These are phyloP conservation scores for Ceratobasidium sp. DNA, from an alignment of 1,284 basidiomycete genomes.

Conservation along the genomic window DNA sequence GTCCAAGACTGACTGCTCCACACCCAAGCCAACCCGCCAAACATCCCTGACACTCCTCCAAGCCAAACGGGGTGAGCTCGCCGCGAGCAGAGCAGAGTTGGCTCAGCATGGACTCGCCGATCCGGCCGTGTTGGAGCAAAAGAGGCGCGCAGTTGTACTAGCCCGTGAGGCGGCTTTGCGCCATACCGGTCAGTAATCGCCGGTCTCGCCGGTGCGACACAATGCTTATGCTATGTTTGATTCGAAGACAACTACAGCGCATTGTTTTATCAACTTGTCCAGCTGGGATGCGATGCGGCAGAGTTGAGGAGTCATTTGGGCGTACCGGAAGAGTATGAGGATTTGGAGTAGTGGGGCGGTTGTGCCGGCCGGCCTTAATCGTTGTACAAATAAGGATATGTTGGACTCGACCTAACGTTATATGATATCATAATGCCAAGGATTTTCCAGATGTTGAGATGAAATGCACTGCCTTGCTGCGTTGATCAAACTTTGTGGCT, in stretches of 20 bases:
- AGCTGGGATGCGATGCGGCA: conserved; percentile 40
- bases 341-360: conserved; percentile 38
- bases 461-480: not conserved
- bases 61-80: conserved; percentile 62
- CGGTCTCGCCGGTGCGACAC: not conserved
- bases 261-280: conserved; percentile 38
- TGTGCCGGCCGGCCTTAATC: too few species aligned
- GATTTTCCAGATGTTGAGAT: not conserved
- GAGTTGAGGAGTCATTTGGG: conserved; percentile 48
- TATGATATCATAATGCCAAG: conserved; percentile 1
- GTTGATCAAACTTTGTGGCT: too few species aligned
- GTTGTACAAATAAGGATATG: not conserved
- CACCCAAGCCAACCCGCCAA: not conserved
- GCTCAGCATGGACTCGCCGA: conserved; percentile 85
- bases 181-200: conserved; percentile 80
- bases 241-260: conserved; percentile 44
- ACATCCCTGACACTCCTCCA: conserved; percentile 63
- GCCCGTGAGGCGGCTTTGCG: conserved; percentile 84
- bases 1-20: not conserved
- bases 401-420: too few species aligned
- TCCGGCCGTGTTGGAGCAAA: conserved; percentile 82
- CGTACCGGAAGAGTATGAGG: conserved; percentile 50
- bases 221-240: not conserved
- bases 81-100: conserved; percentile 76
- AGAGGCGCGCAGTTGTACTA: conserved; percentile 74